Evolutionary conservation across 805 yeast species (phyloP).

Genomic region (Saturnispora diversa): DNA sequence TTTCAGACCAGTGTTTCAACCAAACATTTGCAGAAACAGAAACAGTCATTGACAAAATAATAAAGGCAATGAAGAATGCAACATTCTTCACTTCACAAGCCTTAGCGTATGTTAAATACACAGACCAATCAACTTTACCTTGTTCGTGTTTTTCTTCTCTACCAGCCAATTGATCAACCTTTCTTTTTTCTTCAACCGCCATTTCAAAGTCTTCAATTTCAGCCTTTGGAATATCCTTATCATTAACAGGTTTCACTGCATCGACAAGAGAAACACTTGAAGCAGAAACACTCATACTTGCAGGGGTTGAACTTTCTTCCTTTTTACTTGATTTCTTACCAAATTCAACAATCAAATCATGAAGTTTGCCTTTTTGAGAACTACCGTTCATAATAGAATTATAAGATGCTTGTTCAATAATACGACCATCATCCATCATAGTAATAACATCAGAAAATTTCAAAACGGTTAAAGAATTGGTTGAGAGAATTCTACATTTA

Average conservation of each 20-base stretch:
- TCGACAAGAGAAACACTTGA: slow-evolving; percentile 19
- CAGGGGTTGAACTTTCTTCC: slow-evolving; percentile 4
- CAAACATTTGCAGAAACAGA: slow-evolving; percentile 74
- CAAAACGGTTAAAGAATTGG: slow-evolving; percentile 49
- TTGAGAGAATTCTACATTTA: slow-evolving; percentile 49
- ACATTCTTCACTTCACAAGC: slow-evolving; percentile 78
- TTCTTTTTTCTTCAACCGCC: slow-evolving; percentile 30
- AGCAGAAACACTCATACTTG: slow-evolving; percentile 15
- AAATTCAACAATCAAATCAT: slow-evolving; percentile 40
- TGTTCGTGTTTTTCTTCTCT: slow-evolving; percentile 79
- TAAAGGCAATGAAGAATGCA: slow-evolving; percentile 42
- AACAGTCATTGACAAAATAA: slow-evolving; percentile 50
- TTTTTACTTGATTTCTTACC: slow-evolving; percentile 39
- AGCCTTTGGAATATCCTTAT: slow-evolving; percentile 51
- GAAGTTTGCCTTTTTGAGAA: slow-evolving; percentile 18
- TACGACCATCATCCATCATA: slow-evolving; percentile 53
- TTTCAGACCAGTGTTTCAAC: slow-evolving; percentile 97
- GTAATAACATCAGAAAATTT: slow-evolving; percentile 53
- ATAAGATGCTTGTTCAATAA: slow-evolving; percentile 60
- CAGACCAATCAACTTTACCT: slow-evolving; percentile 87
- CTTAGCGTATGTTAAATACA: slow-evolving; percentile 73
- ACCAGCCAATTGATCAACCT: slow-evolving; percentile 34
- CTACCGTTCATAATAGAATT: slow-evolving; percentile 33
- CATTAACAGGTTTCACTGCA: slow-evolving; percentile 30
- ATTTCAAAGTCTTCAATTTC: slow-evolving; percentile 40